A percentile compares a stretch with the other conserved stretches of the same genome.
These are phyloP conservation scores for Beauveria caledonica DNA, from an alignment of 2,329 filamentous ascomycete species.

Conservation along the genomic window DNA sequence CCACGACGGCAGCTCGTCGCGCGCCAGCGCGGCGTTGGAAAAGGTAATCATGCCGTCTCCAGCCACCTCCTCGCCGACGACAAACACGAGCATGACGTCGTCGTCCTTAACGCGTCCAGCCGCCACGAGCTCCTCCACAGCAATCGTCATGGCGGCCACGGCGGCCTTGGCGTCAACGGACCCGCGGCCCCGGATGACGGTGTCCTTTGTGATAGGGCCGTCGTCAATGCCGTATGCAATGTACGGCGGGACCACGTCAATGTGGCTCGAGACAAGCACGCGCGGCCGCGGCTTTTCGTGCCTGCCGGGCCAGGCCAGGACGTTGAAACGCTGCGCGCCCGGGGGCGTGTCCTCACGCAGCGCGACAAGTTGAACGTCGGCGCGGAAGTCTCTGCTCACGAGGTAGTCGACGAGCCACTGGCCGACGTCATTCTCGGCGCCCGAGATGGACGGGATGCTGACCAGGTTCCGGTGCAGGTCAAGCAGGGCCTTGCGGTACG, in stretches of 20 bases:
- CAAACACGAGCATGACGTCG: slow-evolving; percentile 54
- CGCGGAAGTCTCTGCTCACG: slow-evolving; percentile 34
- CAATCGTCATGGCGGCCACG: slow-evolving; percentile 66
- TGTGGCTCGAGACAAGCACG: slow-evolving; percentile 69
- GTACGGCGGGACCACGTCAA: slow-evolving; percentile 69
- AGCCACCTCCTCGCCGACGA: slow-evolving; percentile 74
- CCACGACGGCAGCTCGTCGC: slow-evolving; percentile 31
- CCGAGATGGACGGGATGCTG: slow-evolving; percentile 62
- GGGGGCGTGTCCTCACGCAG: slow-evolving; percentile 21
- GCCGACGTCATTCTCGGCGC: slow-evolving; percentile 60
- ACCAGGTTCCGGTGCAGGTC: slow-evolving; percentile 69
- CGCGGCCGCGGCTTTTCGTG: slow-evolving; percentile 41
- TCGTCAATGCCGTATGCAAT: slow-evolving; percentile 57
- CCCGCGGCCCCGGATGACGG: slow-evolving; percentile 62
- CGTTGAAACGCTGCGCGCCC: slow-evolving; percentile 50
- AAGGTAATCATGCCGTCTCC: slow-evolving; percentile 72
- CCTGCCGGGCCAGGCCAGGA: slow-evolving; percentile 57
- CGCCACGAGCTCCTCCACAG: slow-evolving; percentile 47
- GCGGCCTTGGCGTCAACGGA: slow-evolving; percentile 64
- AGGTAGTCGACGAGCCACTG: slow-evolving; percentile 63
- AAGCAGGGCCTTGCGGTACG: slow-evolving; percentile 48
- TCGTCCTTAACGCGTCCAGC: slow-evolving; percentile 31
- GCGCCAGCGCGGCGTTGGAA: slow-evolving; percentile 27
- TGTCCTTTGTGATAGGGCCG: slow-evolving; percentile 33
- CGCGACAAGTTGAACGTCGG: slow-evolving; percentile 33